Conservation (phyloP, 345 rosid species). For the Streptanthus diversifolius region DNA sequence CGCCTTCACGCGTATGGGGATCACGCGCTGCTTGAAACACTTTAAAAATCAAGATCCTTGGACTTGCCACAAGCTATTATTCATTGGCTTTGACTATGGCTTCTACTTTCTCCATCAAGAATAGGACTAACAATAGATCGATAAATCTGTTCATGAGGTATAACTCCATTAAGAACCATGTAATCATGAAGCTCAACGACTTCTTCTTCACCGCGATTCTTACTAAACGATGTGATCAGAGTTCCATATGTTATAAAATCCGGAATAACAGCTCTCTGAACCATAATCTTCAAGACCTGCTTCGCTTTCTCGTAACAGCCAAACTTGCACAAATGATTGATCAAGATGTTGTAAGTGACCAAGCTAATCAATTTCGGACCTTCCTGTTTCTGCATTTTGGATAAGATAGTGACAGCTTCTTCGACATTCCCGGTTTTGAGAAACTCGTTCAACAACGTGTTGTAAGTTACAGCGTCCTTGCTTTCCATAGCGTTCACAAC, state of each 20-base stretch:
- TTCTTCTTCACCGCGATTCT: slow-evolving; percentile 40
- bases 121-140: slow-evolving; percentile 40
- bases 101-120: slow-evolving; percentile 33
- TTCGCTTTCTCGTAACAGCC: slow-evolving; percentile 50
- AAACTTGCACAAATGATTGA: slow-evolving; percentile 53
- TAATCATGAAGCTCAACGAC: slow-evolving; percentile 57
- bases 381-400: slow-evolving; percentile 37
- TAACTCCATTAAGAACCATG: slow-evolving; percentile 56
- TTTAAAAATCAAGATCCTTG: background rate
- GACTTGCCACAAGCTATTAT: background rate
- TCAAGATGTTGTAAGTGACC: slow-evolving; percentile 53
- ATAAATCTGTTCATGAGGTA: slow-evolving; percentile 45
- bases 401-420: slow-evolving; percentile 37
- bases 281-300: slow-evolving; percentile 44
- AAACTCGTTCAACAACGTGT: slow-evolving; percentile 49
- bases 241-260: slow-evolving; percentile 54
- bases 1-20: too few species aligned
- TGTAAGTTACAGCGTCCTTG: slow-evolving; percentile 46
- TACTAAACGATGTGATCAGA: slow-evolving; percentile 41
- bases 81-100: background rate
- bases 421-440: slow-evolving; percentile 38
- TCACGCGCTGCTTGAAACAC: too few species aligned
- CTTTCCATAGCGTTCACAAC: slow-evolving; percentile 20
- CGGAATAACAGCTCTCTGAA: slow-evolving; percentile 40
- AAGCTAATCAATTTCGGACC: slow-evolving; percentile 22